phyloP scores from a whole-genome alignment of 2,329 filamentous ascomycete species.

The Paecilomyces formosus region DNA sequence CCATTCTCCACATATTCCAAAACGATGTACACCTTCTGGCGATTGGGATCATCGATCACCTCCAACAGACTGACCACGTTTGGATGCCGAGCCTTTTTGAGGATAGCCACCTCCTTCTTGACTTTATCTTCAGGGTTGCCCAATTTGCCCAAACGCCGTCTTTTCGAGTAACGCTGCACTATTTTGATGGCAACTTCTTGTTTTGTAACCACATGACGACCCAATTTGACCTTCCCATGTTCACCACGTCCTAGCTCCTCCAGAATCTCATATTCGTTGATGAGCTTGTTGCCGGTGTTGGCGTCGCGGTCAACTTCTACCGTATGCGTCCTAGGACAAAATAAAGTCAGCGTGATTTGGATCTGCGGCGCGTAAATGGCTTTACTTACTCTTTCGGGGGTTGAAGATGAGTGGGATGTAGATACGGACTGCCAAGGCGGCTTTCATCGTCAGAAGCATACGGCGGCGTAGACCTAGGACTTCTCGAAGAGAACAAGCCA shows the following conservation, averaged over 20 bases:
- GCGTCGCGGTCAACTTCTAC: slow-evolving; percentile 84
- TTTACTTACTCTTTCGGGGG: slow-evolving; percentile 64
- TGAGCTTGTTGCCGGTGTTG: slow-evolving; percentile 84
- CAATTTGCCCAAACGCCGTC: slow-evolving; percentile 72
- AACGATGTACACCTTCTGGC: slow-evolving; percentile 97
- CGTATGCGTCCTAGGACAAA: slow-evolving; percentile 63
- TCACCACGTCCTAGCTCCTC: slow-evolving; percentile 93
- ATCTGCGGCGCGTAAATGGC: background rate
- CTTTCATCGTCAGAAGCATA: slow-evolving; percentile 29
- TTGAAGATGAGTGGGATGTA: slow-evolving; percentile 65
- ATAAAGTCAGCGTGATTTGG: background rate
- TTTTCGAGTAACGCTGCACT: slow-evolving; percentile 90
- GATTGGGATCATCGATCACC: slow-evolving; percentile 92
- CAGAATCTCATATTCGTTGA: slow-evolving; percentile 97
- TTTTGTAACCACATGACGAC: slow-evolving; percentile 66
- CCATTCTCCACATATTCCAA: slow-evolving; percentile 91
- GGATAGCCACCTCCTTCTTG: slow-evolving; percentile 92
- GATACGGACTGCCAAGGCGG: slow-evolving; percentile 49
- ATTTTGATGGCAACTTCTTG: slow-evolving; percentile 96
- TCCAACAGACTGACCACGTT: slow-evolving; percentile 94
- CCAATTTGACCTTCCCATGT: slow-evolving; percentile 96
- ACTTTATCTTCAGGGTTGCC: slow-evolving; percentile 65
- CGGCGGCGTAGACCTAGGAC: slow-evolving; percentile 22
- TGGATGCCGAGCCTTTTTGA: slow-evolving; percentile 97
- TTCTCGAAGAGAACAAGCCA: slow-evolving; percentile 36